Evolutionary conservation across 2,329 filamentous ascomycete species (phyloP).

Genomic region (Hyphodiscus sp.): DNA sequence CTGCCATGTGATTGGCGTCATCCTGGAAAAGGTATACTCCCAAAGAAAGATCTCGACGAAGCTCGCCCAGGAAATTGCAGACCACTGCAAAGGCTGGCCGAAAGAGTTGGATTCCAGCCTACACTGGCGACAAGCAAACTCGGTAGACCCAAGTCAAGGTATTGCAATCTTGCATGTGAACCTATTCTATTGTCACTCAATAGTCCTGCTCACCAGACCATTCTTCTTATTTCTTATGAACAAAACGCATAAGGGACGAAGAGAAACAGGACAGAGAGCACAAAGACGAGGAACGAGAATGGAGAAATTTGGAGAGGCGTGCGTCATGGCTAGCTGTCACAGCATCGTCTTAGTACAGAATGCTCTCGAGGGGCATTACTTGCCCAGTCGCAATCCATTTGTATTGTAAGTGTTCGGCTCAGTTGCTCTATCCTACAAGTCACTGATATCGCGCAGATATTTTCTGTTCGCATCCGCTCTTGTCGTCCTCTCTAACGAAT

Average conservation of each 20-base stretch:
- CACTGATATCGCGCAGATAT: constrained; percentile 35
- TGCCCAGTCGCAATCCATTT: constrained; percentile 49
- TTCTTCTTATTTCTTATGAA: constrained; percentile 56
- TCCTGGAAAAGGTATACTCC: constrained; percentile 54
- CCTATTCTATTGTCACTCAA: constrained; percentile 54
- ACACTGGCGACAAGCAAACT: constrained; percentile 43
- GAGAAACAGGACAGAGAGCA: constrained; percentile 25
- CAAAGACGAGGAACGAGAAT: constrained; percentile 31
- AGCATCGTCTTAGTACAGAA: constrained; percentile 42
- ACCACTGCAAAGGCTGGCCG: constrained; percentile 46
- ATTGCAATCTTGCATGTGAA: constrained; percentile 58
- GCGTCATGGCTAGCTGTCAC: constrained; percentile 44
- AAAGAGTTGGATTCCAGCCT: constrained; percentile 41
- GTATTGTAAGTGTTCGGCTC: constrained; percentile 41
- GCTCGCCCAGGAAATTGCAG: constrained; percentile 50
- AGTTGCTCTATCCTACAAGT: not conserved
- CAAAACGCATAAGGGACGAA: constrained; percentile 32
- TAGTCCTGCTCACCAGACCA: constrained; percentile 56
- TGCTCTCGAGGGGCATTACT: constrained; percentile 38
- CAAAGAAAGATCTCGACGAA: constrained; percentile 51
- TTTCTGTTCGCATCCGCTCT: constrained; percentile 50
- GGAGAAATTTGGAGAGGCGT: constrained; percentile 44
- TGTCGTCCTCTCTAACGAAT: constrained; percentile 51
- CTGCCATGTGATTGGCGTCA: constrained; percentile 50
- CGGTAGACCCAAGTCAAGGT: constrained; percentile 40